Percentiles rank a stretch among this genome's conserved stretches.
Evolutionary conservation across 805 yeast genomes (phyloP).

Genomic region (Metschnikowia bowlesiae): DNA sequence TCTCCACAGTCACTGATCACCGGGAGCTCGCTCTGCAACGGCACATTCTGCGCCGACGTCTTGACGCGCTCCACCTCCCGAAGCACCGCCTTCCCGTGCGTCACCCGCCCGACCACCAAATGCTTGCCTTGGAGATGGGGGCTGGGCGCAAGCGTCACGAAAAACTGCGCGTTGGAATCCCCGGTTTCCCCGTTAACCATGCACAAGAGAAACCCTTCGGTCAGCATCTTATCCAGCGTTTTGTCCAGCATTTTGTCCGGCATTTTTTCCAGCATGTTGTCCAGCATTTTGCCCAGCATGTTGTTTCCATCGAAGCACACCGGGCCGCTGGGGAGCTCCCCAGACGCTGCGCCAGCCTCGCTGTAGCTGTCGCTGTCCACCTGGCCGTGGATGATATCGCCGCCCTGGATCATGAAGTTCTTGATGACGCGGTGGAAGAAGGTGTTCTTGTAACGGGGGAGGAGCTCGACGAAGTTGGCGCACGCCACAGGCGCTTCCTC

Average conservation of each 20-base stretch:
- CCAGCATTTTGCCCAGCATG: constrained; percentile 31
- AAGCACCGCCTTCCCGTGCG: constrained; percentile 63
- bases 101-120: constrained; percentile 70
- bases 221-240: constrained; percentile 35
- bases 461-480: constrained; percentile 45
- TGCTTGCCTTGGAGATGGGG: constrained; percentile 76
- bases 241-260: constrained; percentile 32
- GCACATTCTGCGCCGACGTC: constrained; percentile 41
- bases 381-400: constrained; percentile 48
- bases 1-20: constrained; percentile 55
- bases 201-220: constrained; percentile 49
- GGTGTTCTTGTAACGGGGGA: constrained; percentile 38
- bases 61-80: constrained; percentile 55
- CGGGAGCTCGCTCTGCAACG: constrained; percentile 38
- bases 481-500: constrained; percentile 54
- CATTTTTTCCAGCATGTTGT: constrained; percentile 28
- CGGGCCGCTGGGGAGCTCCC: constrained; percentile 21
- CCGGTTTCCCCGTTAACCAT: constrained; percentile 58
- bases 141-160: constrained; percentile 62
- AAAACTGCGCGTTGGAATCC: constrained; percentile 61
- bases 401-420: constrained; percentile 69
- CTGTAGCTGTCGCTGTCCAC: constrained; percentile 19
- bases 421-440: constrained; percentile 60
- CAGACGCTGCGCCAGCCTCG: constrained; percentile 28
- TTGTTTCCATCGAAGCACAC: constrained; percentile 57